phyloP scores from a whole-genome alignment of 208 protist genomes.

The Trichomonas tenax region DNA sequence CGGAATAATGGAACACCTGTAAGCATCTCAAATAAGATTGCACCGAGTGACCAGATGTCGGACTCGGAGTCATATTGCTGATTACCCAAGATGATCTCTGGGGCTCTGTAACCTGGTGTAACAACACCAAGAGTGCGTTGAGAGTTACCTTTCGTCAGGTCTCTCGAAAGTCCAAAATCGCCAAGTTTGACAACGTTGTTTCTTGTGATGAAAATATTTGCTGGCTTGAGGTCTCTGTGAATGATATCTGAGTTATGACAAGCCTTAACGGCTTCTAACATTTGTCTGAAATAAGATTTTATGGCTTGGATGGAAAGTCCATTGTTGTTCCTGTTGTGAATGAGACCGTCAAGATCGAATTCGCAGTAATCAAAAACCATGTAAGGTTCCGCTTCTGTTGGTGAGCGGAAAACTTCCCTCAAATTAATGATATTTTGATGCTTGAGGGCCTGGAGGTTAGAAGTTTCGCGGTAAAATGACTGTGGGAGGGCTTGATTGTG shows the following conservation, averaged over 20 bases:
- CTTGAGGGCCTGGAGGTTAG: neutral
- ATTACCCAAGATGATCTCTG: neutral
- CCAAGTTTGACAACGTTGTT: slow-evolving; percentile 45
- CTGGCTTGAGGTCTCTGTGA: slow-evolving; percentile 49
- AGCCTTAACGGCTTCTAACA: slow-evolving; percentile 40
- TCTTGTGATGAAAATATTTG: slow-evolving; percentile 49
- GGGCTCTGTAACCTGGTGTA: neutral
- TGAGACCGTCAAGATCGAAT: neutral
- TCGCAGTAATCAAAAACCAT: neutral
- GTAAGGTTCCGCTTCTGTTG: neutral
- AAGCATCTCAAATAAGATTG: neutral
- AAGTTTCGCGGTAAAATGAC: neutral
- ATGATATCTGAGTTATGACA: slow-evolving; percentile 44
- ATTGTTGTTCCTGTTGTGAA: neutral
- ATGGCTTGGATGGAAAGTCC: neutral
- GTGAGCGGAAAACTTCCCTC: neutral
- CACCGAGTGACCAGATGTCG: neutral
- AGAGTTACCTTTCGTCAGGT: slow-evolving; percentile 32
- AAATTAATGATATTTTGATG: neutral
- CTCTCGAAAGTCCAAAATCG: slow-evolving; percentile 42
- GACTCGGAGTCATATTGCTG: neutral
- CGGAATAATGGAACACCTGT: neutral
- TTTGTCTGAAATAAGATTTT: slow-evolving; percentile 34
- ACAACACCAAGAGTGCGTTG: neutral
- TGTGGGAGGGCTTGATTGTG: neutral